These are phyloP conservation scores for Ogataea parapolymorpha DNA, from an alignment of 805 yeast genomes.

Conservation along the genomic window DNA sequence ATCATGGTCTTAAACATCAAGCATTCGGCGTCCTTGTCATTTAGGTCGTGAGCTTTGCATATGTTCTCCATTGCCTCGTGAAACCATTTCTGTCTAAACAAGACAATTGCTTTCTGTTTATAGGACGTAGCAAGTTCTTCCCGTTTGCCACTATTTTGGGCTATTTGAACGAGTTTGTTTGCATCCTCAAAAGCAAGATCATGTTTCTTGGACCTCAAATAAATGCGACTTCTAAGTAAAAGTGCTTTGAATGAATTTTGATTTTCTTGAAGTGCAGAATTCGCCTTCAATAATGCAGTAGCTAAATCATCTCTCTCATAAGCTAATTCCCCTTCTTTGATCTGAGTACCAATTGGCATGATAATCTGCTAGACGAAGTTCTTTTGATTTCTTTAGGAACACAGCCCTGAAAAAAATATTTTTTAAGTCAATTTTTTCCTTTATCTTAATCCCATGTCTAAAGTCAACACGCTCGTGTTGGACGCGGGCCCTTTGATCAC, in stretches of 20 bases:
- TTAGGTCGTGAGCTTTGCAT: slow-evolving; percentile 39
- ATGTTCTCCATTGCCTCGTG: slow-evolving; percentile 41
- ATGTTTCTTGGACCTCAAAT: slow-evolving; percentile 45
- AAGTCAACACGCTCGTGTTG: slow-evolving; percentile 61
- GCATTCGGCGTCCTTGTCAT: slow-evolving; percentile 44
- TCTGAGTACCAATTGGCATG: slow-evolving; percentile 16
- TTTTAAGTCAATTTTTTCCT: slow-evolving; percentile 1
- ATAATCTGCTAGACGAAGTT: background rate
- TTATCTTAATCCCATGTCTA: slow-evolving; percentile 19
- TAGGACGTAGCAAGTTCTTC: slow-evolving; percentile 45
- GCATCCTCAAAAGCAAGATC: slow-evolving; percentile 48
- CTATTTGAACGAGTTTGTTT: slow-evolving; percentile 39
- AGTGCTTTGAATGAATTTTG: slow-evolving; percentile 46
- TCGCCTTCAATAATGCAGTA: slow-evolving; percentile 41
- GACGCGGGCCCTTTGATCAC: slow-evolving; percentile 96
- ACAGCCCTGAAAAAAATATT: slow-evolving; percentile 6
- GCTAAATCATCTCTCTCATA: slow-evolving; percentile 45
- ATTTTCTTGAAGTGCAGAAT: slow-evolving; percentile 39
- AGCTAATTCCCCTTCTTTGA: slow-evolving; percentile 36
- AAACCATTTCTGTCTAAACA: slow-evolving; percentile 42
- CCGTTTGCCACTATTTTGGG: slow-evolving; percentile 44
- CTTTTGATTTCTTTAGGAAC: background rate
- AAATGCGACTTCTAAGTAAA: slow-evolving; percentile 46
- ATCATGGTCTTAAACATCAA: slow-evolving; percentile 46
- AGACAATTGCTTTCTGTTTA: slow-evolving; percentile 47